These are phyloP conservation scores for Ophiostoma piceae DNA, from an alignment of 2,329 filamentous ascomycete genomes.

Conservation along the genomic window DNA sequence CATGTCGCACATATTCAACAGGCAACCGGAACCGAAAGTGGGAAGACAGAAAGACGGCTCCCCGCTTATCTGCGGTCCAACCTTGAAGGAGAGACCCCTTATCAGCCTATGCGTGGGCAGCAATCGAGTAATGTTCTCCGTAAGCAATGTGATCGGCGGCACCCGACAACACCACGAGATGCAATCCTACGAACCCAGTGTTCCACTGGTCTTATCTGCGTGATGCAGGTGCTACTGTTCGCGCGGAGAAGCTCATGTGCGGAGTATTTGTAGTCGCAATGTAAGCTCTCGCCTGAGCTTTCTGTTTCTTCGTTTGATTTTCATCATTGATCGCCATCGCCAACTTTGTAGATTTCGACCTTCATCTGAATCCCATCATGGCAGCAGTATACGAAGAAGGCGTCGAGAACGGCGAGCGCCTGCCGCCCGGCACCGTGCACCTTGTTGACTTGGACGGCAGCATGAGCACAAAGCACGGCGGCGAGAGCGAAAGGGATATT, in stretches of 20 bases:
- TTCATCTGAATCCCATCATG: neutral
- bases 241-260: neutral
- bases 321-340: neutral
- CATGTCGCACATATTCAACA: neutral
- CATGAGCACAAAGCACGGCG: neutral
- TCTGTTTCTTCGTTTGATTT: neutral
- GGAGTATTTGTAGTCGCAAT: neutral
- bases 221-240: neutral
- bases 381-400: slow-evolving; percentile 8
- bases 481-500: slow-evolving; percentile 32
- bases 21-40: neutral
- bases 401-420: neutral
- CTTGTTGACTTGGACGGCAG: slow-evolving; percentile 11
- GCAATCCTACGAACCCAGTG: neutral
- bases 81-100: neutral
- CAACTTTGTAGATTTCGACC: neutral
- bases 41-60: neutral
- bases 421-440: slow-evolving; percentile 13
- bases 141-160: neutral
- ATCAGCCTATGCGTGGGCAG: neutral
- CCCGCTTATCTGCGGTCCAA: neutral
- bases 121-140: neutral
- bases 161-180: neutral
- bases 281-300: neutral
- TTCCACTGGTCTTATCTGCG: neutral